Evolutionary conservation across 1,139 yeast species (phyloP).

Genomic region (Yamadazyma triangularis): DNA sequence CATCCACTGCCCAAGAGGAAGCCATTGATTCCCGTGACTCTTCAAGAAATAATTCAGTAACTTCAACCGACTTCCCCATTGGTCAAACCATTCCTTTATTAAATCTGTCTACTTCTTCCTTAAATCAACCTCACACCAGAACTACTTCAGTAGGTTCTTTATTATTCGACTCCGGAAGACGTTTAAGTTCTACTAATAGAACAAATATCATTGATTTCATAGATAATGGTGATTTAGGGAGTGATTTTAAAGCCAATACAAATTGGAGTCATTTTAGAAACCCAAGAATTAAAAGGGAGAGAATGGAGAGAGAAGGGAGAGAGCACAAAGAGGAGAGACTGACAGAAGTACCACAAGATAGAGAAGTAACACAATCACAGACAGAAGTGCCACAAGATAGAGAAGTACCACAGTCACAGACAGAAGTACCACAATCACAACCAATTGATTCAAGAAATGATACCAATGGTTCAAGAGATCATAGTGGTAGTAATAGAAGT

Average conservation of each 20-base stretch:
- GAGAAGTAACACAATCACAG: too few species aligned
- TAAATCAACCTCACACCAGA: constrained; percentile 11
- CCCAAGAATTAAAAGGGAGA: constrained; percentile 25
- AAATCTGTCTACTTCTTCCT: constrained; percentile 25
- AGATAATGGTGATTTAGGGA: constrained; percentile 20
- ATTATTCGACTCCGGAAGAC: constrained; percentile 20
- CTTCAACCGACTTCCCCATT: constrained; percentile 23
- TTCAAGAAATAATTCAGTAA: constrained; percentile 19
- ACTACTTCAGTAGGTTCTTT: constrained; percentile 27
- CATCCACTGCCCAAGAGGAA: too few species aligned
- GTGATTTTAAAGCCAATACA: constrained; percentile 19
- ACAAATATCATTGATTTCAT: constrained; percentile 23
- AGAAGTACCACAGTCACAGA: too few species aligned
- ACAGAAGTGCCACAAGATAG: too few species aligned
- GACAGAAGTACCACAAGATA: constrained; percentile 3
- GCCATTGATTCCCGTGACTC: too few species aligned
- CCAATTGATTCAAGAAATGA: too few species aligned
- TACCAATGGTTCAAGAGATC: neutral
- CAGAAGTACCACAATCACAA: too few species aligned
- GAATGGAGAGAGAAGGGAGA: constrained; percentile 8
- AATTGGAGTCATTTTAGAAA: constrained; percentile 27
- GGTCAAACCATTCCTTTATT: constrained; percentile 41
- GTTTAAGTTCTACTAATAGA: constrained; percentile 15
- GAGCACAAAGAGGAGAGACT: constrained; percentile 22
- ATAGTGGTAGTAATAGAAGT: neutral